Base-by-base conservation (phyloP, 768 basidiomycete species). In the Termitomyces sp. region DNA sequence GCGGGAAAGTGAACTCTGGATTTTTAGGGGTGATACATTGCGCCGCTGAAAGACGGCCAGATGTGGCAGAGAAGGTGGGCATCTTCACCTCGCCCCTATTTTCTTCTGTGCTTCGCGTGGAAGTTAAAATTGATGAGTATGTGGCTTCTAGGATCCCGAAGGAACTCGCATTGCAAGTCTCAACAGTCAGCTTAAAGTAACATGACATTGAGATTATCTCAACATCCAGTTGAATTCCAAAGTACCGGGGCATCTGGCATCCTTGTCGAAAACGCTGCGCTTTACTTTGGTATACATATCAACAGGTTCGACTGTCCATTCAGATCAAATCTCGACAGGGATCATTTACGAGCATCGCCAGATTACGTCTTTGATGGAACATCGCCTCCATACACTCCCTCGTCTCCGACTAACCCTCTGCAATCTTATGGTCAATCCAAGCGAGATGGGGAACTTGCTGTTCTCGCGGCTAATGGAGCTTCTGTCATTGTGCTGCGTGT, bases 341-440 rank as follows among this genome's bases (percentile, higher is more conserved):
- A 41, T 24, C 52, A 60, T 39, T 44, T 22, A 48, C 61, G 49
- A 39, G 41, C 45, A 41, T 31, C 54, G 27, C 31, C 64, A 88
- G 95, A 99, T 72, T 98, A 98, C 73, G 94, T 99, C 16, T 98
- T 98, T 68, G 93, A 95, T 62, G 96, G 96, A 1, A 87, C 82
- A n/a, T 86, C 87, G 1, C 93, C 96, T 3, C 94, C 95, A 0
- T 99, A 99, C 75, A 79, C 82, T 6, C 88, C 93, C 0, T 78
- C 79, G 7, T 84, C 88, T 15, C 67, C 72, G 34, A 83, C 92
- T 13, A 92, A 94, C 67, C 96, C 96, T 0, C 73, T 98, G 37
- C 91, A 99, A 56, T 75, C 90, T 16, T 99, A 99, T 68, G 96
- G 93, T 1, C 73, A 80, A 65, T 89, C 90, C 3, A 99, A 99